phyloP scores from a whole-genome alignment of 805 yeast genomes.

The Cyberlindnera euphorbiiphila region DNA sequence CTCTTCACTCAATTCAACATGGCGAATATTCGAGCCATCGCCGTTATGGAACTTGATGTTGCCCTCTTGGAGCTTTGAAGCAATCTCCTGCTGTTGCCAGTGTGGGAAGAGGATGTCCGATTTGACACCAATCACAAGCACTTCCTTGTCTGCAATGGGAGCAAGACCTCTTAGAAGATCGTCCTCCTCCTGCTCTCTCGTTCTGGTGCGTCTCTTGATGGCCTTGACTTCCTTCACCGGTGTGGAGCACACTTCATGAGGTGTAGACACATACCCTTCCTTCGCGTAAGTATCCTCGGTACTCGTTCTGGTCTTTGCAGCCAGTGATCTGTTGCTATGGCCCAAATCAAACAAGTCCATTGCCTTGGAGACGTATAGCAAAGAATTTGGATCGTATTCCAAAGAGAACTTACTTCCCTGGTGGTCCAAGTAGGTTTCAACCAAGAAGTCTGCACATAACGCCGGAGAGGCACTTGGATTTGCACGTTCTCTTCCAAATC shows the following conservation, averaged over 20 bases:
- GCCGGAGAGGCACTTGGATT: slow-evolving; percentile 80
- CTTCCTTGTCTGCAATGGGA: slow-evolving; percentile 57
- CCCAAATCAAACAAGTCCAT: slow-evolving; percentile 93
- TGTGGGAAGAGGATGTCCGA: slow-evolving; percentile 89
- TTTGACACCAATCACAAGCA: slow-evolving; percentile 86
- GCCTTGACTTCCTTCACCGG: slow-evolving; percentile 50
- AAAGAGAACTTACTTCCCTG: slow-evolving; percentile 92
- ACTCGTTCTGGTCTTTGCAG: slow-evolving; percentile 42
- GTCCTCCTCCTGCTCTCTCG: slow-evolving; percentile 50
- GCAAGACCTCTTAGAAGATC: slow-evolving; percentile 68
- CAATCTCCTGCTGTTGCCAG: slow-evolving; percentile 89
- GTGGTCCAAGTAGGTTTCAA: slow-evolving; percentile 90
- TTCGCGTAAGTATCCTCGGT: slow-evolving; percentile 27
- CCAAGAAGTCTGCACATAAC: slow-evolving; percentile 86
- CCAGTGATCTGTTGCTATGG: slow-evolving; percentile 38
- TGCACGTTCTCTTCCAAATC: slow-evolving; percentile 86
- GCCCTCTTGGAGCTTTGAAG: slow-evolving; percentile 46
- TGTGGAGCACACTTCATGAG: slow-evolving; percentile 33
- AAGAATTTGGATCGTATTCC: slow-evolving; percentile 87
- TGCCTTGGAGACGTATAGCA: slow-evolving; percentile 83
- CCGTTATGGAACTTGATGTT: slow-evolving; percentile 31
- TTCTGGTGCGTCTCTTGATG: slow-evolving; percentile 44
- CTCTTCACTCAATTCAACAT: slow-evolving; percentile 72
- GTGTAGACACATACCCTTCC: slow-evolving; percentile 21
- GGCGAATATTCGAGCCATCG: slow-evolving; percentile 41